Percentiles rank a stretch among this genome's conserved stretches.
These are phyloP conservation scores for Cladosporium sp. DNA, from an alignment of 2,329 filamentous ascomycete genomes.

Conservation along the genomic window DNA sequence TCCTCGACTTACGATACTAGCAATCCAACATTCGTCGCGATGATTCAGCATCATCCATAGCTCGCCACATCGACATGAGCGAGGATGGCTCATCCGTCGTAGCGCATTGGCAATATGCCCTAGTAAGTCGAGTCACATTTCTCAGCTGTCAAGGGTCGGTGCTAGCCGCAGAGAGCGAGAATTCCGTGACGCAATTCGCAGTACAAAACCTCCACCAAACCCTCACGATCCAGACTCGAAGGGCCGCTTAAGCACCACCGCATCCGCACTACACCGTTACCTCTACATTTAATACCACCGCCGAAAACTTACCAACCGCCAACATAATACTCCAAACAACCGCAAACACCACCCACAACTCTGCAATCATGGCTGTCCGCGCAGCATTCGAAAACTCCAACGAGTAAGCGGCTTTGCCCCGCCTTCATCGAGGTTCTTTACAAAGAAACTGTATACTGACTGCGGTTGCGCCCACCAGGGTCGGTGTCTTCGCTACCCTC, in stretches of 20 bases:
- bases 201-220: constrained; percentile 16
- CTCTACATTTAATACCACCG: background rate
- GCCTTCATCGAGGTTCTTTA: constrained; percentile 23
- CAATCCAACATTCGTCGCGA: background rate
- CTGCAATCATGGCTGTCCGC: constrained; percentile 52
- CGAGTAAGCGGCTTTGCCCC: constrained; percentile 61
- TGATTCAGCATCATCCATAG: background rate
- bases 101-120: constrained; percentile 7
- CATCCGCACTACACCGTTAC: background rate
- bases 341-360: constrained; percentile 15
- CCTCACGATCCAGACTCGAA: constrained; percentile 10
- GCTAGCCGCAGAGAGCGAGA: constrained; percentile 8
- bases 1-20: background rate
- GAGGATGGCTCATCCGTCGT: constrained; percentile 3
- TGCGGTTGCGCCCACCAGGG: constrained; percentile 53
- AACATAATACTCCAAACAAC: background rate
- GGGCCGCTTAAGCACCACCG: constrained; percentile 3
- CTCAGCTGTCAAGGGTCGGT: constrained; percentile 7
- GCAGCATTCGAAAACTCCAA: constrained; percentile 84
- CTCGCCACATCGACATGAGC: background rate
- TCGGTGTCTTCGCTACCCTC: constrained; percentile 94
- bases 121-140: constrained; percentile 13
- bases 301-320: background rate
- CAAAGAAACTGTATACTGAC: constrained; percentile 19
- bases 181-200: constrained; percentile 16